A percentile compares a stretch with the other conserved stretches of the same genome.
Conservation (phyloP, 768 basidiomycete genomes). For the Coprinopsis strossmayeri region DNA sequence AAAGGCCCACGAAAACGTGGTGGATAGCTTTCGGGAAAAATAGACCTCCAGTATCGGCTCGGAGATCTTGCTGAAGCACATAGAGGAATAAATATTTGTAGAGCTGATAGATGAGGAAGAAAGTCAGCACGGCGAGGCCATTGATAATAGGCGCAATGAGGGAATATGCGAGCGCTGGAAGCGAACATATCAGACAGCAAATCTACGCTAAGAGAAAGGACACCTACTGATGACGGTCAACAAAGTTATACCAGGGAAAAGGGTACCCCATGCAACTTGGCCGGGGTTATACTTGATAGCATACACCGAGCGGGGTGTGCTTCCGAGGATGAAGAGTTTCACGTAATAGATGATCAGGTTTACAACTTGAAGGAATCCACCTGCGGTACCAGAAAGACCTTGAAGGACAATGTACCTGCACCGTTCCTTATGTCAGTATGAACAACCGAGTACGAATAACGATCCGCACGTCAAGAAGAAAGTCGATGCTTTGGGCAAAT, state of each 20-base stretch:
- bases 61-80: slow-evolving; percentile 62
- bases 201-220: neutral
- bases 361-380: slow-evolving; percentile 76
- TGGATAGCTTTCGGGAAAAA: slow-evolving; percentile 95
- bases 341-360: slow-evolving; percentile 82
- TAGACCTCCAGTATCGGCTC: slow-evolving; percentile 80
- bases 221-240: slow-evolving; percentile 75
- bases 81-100: slow-evolving; percentile 88
- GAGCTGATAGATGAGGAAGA: slow-evolving; percentile 76
- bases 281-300: slow-evolving; percentile 72
- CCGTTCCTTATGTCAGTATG: neutral
- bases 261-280: slow-evolving; percentile 70
- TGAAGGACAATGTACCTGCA: slow-evolving; percentile 70
- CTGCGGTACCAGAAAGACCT: slow-evolving; percentile 72
- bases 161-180: slow-evolving; percentile 54
- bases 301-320: slow-evolving; percentile 82
- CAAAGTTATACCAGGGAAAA: slow-evolving; percentile 66
- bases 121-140: slow-evolving; percentile 76
- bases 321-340: slow-evolving; percentile 81
- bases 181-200: slow-evolving; percentile 1
- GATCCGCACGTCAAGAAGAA: slow-evolving; percentile 79
- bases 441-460: no score
- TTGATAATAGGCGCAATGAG: slow-evolving; percentile 93
- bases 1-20: slow-evolving; percentile 91
- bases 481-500: slow-evolving; percentile 78